A percentile compares a stretch with the other conserved stretches of the same genome.
These are phyloP conservation scores for Mycena leptocephala DNA, from an alignment of 768 basidiomycete genomes.

Conservation along the genomic window DNA sequence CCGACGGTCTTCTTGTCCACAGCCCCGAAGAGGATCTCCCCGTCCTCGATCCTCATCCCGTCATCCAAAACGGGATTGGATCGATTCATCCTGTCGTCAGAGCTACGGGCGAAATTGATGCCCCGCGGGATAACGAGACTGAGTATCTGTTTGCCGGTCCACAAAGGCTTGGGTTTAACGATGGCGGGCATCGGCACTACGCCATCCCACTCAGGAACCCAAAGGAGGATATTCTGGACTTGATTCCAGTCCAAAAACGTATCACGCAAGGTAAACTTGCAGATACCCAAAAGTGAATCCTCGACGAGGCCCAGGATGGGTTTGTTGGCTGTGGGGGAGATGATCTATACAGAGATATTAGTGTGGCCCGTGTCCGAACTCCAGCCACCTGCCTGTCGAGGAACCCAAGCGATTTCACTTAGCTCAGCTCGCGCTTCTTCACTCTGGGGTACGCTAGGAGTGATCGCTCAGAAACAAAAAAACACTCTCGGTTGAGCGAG, in stretches of 20 bases:
- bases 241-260: slow-evolving; percentile 96
- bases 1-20: slow-evolving; percentile 99
- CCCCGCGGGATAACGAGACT: slow-evolving; percentile 94
- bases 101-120: slow-evolving; percentile 90
- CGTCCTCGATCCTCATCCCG: slow-evolving; percentile 97
- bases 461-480: slow-evolving; percentile 25
- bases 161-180: slow-evolving; percentile 96
- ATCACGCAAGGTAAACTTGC: slow-evolving; percentile 97
- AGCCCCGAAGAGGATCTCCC: slow-evolving; percentile 94
- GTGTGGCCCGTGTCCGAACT: background rate
- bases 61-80: slow-evolving; percentile 91
- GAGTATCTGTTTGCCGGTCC: slow-evolving; percentile 98
- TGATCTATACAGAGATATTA: slow-evolving; percentile 76
- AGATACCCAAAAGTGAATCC: slow-evolving; percentile 97
- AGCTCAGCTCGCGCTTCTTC: slow-evolving; percentile 98
- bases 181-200: slow-evolving; percentile 93
- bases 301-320: slow-evolving; percentile 99
- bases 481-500: background rate
- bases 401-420: slow-evolving; percentile 99
- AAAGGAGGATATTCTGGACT: slow-evolving; percentile 97
- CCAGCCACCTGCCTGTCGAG: slow-evolving; percentile 80
- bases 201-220: slow-evolving; percentile 99
- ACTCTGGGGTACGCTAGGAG: slow-evolving; percentile 90
- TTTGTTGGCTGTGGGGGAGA: slow-evolving; percentile 99
- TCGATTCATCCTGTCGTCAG: slow-evolving; percentile 77